These are phyloP conservation scores for Cladophialophora immunda DNA, from an alignment of 2,329 filamentous ascomycete genomes.

Conservation along the genomic window DNA sequence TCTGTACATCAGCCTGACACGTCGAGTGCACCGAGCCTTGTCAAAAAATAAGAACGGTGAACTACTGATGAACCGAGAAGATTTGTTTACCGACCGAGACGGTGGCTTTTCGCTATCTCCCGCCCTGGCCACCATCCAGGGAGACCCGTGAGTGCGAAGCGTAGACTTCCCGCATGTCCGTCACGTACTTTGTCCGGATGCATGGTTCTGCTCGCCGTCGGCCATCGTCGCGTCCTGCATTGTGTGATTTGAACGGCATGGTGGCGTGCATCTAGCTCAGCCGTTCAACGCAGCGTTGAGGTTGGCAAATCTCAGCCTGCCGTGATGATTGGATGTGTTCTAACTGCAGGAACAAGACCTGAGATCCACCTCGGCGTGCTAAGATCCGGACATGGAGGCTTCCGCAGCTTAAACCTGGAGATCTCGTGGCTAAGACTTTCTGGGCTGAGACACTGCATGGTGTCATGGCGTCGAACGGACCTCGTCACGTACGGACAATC, in stretches of 20 bases:
- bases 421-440: neutral
- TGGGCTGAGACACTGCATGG: conserved; percentile 32
- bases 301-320: no score
- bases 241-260: conserved; percentile 28
- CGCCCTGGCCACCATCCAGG: conserved; percentile 21
- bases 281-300: no score
- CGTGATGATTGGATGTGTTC: conserved; percentile 30
- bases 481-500: no score
- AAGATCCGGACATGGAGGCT: conserved; percentile 22
- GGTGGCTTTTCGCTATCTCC: conserved; percentile 29
- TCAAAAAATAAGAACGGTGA: conserved; percentile 21
- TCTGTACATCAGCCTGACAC: conserved; percentile 31
- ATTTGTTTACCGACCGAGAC: conserved; percentile 28
- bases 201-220: conserved; percentile 24
- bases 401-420: conserved; percentile 15
- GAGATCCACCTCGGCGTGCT: conserved; percentile 21
- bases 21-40: conserved; percentile 30
- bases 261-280: conserved; percentile 15
- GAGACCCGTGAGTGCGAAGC: conserved; percentile 27
- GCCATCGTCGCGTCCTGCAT: conserved; percentile 27
- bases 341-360: conserved; percentile 30
- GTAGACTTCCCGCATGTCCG: conserved; percentile 26
- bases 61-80: conserved; percentile 24
- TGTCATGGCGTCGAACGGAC: no score
- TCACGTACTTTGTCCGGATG: conserved; percentile 28